Conservation (phyloP, 192 early-diverging fungal genomes). For the Jimgerdemannia flammicorona region DNA sequence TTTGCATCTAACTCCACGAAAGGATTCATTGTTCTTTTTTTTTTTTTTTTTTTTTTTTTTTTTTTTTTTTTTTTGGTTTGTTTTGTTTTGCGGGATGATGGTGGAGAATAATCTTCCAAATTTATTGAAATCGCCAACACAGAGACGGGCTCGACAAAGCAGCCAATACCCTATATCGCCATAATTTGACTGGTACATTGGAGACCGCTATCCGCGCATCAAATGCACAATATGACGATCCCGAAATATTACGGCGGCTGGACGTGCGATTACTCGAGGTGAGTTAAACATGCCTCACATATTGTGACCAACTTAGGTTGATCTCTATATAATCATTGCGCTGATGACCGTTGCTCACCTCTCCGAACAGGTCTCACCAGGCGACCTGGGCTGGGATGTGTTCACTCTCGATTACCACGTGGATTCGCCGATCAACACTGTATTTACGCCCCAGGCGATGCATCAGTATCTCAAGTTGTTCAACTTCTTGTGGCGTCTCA, state of each 20-base stretch:
- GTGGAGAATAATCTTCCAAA: neutral
- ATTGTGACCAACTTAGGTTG: slow-evolving; percentile 2
- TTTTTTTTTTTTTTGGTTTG: neutral
- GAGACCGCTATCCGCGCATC: slow-evolving; percentile 84
- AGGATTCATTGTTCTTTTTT: neutral
- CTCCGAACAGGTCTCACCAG: slow-evolving; percentile 40
- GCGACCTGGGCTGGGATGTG: slow-evolving; percentile 87
- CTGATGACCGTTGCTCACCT: slow-evolving; percentile 5
- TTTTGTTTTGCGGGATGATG: slow-evolving; percentile 1
- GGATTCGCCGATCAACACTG: slow-evolving; percentile 77
- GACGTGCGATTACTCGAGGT: slow-evolving; percentile 79
- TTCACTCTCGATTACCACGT: slow-evolving; percentile 89
- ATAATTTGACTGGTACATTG: slow-evolving; percentile 83
- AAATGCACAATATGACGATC: slow-evolving; percentile 82
- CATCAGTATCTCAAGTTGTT: slow-evolving; percentile 78
- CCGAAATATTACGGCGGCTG: slow-evolving; percentile 68
- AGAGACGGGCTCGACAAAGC: slow-evolving; percentile 52
- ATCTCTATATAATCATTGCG: neutral
- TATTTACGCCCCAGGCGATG: slow-evolving; percentile 74
- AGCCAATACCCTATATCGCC: slow-evolving; percentile 72
- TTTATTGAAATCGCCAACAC: slow-evolving; percentile 11
- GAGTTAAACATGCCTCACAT: neutral
- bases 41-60: neutral
- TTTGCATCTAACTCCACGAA: neutral
- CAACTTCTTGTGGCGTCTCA: slow-evolving; percentile 86